phyloP scores from a whole-genome alignment of 78 protist species.

The Anaeramoeba flamelloides region DNA sequence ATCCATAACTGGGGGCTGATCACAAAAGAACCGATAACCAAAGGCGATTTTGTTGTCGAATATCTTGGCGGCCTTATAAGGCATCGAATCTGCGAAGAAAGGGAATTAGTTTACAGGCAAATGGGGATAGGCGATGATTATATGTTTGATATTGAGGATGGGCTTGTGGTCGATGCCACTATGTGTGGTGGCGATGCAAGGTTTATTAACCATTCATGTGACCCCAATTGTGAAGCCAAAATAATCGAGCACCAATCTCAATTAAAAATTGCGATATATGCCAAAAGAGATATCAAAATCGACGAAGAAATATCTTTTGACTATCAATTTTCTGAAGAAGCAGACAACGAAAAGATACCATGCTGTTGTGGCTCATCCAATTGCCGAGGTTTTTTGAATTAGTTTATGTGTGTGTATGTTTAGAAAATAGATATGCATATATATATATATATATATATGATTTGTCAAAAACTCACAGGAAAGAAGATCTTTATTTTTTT shows the following conservation, averaged over 20 bases:
- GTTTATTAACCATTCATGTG: slow-evolving; percentile 93
- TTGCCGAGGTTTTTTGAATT: slow-evolving; percentile 46
- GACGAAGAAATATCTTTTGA: slow-evolving; percentile 76
- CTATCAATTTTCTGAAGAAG: slow-evolving; percentile 83
- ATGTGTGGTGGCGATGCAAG: slow-evolving; percentile 74
- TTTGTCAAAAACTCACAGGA: no score
- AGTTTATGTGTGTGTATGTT: no score
- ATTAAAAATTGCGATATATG: slow-evolving; percentile 58
- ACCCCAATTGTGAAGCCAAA: slow-evolving; percentile 81
- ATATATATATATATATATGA: no score
- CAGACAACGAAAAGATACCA: slow-evolving; percentile 50
- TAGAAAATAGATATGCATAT: no score
- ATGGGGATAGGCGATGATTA: slow-evolving; percentile 40
- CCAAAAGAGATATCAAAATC: slow-evolving; percentile 37
- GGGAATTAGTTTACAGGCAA: slow-evolving; percentile 73
- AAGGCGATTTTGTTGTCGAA: slow-evolving; percentile 13
- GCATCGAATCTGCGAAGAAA: slow-evolving; percentile 45
- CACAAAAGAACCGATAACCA: slow-evolving; percentile 38
- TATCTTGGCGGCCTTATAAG: slow-evolving; percentile 88
- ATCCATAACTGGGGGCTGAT: slow-evolving; percentile 75
- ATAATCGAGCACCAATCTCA: slow-evolving; percentile 40
- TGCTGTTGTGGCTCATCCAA: slow-evolving; percentile 66
- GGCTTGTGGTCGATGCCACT: slow-evolving; percentile 81
- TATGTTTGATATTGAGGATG: slow-evolving; percentile 73
- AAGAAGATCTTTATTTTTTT: no score